phyloP scores from a whole-genome alignment of 345 rosid species.

The Syzygium aromaticum region DNA sequence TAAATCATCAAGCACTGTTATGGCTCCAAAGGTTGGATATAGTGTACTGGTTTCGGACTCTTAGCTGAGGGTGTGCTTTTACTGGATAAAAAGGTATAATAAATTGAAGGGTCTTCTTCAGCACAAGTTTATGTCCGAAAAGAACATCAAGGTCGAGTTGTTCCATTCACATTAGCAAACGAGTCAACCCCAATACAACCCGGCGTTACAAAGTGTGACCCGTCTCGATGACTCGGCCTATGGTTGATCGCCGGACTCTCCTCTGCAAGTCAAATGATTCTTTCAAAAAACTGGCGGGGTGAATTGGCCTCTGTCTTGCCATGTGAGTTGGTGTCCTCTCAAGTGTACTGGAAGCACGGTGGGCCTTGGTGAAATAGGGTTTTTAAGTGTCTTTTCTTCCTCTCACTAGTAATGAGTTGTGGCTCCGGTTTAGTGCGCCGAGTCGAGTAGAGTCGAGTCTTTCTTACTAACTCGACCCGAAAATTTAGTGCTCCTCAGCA shows the following conservation, averaged over 20 bases:
- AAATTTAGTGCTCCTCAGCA: not conserved
- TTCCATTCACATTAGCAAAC: not conserved
- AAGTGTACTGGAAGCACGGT: not conserved
- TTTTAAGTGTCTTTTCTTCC: not conserved
- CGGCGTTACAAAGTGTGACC: not conserved
- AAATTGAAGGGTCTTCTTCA: not conserved
- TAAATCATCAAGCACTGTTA: not conserved
- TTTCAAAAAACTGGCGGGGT: not conserved
- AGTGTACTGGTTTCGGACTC: not conserved
- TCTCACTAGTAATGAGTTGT: not conserved
- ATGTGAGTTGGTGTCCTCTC: not conserved
- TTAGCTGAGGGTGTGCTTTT: not conserved
- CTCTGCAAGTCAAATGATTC: not conserved
- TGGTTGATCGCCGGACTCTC: not conserved
- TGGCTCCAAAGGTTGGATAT: not conserved
- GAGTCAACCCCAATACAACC: not conserved
- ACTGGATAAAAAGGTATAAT: not conserved
- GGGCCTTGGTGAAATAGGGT: not conserved
- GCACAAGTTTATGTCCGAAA: not conserved
- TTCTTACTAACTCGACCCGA: not conserved
- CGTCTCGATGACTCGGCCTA: not conserved
- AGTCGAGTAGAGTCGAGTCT: not conserved
- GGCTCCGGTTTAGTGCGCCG: not conserved
- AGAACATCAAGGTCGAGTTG: not conserved
- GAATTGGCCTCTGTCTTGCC: not conserved